A percentile compares a stretch with the other conserved stretches of the same genome.
Conservation (phyloP, 2,329 filamentous ascomycete genomes). For the Clarireedia sp. region DNA sequence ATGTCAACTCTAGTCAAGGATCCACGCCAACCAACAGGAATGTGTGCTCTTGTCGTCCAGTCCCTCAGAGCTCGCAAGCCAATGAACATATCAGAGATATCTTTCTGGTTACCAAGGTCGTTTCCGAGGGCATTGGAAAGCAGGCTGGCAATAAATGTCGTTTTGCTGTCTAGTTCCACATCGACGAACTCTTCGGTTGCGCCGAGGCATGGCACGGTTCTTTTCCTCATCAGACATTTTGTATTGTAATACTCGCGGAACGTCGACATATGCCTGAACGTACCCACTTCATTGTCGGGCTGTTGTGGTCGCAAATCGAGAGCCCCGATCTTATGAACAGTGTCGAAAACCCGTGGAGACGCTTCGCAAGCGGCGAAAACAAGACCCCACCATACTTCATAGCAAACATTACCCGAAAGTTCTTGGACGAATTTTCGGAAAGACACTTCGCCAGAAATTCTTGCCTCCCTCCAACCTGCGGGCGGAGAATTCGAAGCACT, state of each 20-base stretch:
- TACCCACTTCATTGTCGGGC: constrained; percentile 15
- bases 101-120: not conserved
- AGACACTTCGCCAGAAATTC: not conserved
- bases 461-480: not conserved
- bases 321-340: constrained; percentile 8
- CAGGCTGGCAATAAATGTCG: constrained; percentile 1
- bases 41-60: not conserved
- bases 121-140: not conserved
- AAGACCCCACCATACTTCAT: constrained; percentile 5
- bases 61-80: not conserved
- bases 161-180: not conserved
- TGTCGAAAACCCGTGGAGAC: not conserved
- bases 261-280: constrained; percentile 15
- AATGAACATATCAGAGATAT: not conserved
- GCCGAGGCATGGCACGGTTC: not conserved
- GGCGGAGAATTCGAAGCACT: not conserved
- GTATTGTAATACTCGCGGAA: constrained; percentile 20
- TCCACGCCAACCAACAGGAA: constrained; percentile 3
- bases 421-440: constrained; percentile 7
- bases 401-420: not conserved
- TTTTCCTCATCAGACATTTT: constrained; percentile 12
- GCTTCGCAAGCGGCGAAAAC: not conserved
- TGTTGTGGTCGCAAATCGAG: constrained; percentile 5
- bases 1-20: constrained; percentile 15
- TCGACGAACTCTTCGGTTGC: not conserved